Evolutionary conservation across 2,329 filamentous ascomycete genomes (phyloP), one percentile per base, ranked within the genome.

Genomic region (Hyphodiscus sp.): DNA sequence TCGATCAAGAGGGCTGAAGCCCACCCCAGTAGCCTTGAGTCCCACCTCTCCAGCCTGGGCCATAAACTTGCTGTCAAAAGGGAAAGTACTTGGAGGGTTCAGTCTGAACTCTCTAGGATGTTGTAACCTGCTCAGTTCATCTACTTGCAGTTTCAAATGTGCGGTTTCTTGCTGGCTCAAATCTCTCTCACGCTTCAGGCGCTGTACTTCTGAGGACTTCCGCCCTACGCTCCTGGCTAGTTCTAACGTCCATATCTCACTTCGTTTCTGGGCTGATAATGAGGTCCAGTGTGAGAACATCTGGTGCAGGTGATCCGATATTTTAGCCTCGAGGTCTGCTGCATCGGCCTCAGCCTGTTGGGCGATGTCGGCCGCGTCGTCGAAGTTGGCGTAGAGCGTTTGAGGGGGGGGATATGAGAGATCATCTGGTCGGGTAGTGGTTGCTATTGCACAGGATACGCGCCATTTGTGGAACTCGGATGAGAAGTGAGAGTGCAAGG

Each of bases 271-370:
- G 1, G 68, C 59, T 0, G 83, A 71, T 23, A 94, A 74, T 1
- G 75, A 74, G 49, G 81, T 81, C 91, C 91, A 97, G 43, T 89
- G 85, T 7, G 79, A 77, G 67, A 84, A 95, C 0, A 89, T 84
- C 15, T 85, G 81, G n/a, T 87, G 80, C 6, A 96, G 69, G 67
- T 97, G 92, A 54, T 86, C 79, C 42, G 80, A 75, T 30, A 91
- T 80, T 60, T 86, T 83, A 49, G 82, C 81, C 58, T 90, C 84
- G 49, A 92, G 54, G 69, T 70, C 67, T 68, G 69, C 49, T 57
- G 69, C 45, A 65, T 69, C 56, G 47, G 72, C 69, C 58, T 68
- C 63, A 16, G 67, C 61, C 58, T 63, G 45, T 56, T 59, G 52
- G 60, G 66, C 54, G 54, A 67, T 48, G 50, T 76, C 71, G 45